Base-by-base conservation (phyloP, 768 basidiomycete species). In the Auricularia heimuer region DNA sequence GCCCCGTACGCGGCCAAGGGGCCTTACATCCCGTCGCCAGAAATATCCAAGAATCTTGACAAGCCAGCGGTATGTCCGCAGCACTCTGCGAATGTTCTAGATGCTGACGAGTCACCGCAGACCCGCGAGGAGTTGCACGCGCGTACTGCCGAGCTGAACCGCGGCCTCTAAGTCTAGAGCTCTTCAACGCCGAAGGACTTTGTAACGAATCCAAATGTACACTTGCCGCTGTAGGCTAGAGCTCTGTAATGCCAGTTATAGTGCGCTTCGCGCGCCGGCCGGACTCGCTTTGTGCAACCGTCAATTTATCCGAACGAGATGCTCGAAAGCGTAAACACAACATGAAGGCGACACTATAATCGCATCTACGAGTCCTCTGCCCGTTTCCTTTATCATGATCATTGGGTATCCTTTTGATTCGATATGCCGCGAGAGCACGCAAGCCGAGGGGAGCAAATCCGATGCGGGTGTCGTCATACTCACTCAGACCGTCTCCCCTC, bases 111-210 rank as follows among this genome's bases (percentile, higher is more conserved):
- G 12, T 24, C 24, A 14, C 18, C 24, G 56, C 24, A 60, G 56
- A 60, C 56, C 24, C 56, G 56, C 29, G 56, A 60, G 34, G 56
- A 60, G 56, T 18, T 60, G 29, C 56, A 35, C 56, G 56, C 56
- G 11, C 56, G 56, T 34, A 60, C 29, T 24, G 56, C 56, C 7
- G 56, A 24, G 56, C 56, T 60, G 29, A 60, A 60, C 56, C 24
- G 47, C 14, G 47, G 21, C 6, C 14, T 18, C 47, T 51, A 51
- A 51, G 18, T 18, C 8, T 18, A 51, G 47, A 51, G 6, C 47
- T 6, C 2, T 6, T 1, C 47, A 51, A 29, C 29, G 29, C 29
- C 29, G 29, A 29, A 29, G 29, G 29, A 29, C 29, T 29, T 29
- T 29, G 29, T 29, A 29, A 29, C 29, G 29, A 29, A 29, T 29